phyloP scores from a whole-genome alignment of 2,329 filamentous ascomycete species.

The Diaporthe citrichinensis region DNA sequence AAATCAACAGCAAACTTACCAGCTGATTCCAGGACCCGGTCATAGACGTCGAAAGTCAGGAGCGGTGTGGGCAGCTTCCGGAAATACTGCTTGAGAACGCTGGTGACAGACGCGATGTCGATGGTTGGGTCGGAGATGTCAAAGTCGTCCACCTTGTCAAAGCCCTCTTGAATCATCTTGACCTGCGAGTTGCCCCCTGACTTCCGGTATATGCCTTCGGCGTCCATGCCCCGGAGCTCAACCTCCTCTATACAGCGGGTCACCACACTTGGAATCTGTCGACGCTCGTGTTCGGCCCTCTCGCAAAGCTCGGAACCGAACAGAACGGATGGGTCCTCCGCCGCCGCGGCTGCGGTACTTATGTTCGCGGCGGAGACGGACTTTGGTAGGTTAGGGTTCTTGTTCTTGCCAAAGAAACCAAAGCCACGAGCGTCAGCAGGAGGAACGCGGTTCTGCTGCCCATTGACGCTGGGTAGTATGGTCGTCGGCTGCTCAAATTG shows the following conservation, averaged over 20 bases:
- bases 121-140: slow-evolving; percentile 95
- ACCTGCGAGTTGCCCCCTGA: slow-evolving; percentile 93
- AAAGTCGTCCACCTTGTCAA: slow-evolving; percentile 87
- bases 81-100: slow-evolving; percentile 97
- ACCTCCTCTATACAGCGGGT: slow-evolving; percentile 97
- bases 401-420: slow-evolving; percentile 72
- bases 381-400: slow-evolving; percentile 68
- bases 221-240: slow-evolving; percentile 94
- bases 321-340: slow-evolving; percentile 72
- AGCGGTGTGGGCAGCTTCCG: slow-evolving; percentile 90
- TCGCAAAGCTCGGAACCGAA: slow-evolving; percentile 93
- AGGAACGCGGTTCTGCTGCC: slow-evolving; percentile 46
- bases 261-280: slow-evolving; percentile 90
- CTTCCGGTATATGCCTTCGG: slow-evolving; percentile 98
- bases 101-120: slow-evolving; percentile 97
- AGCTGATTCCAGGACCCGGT: slow-evolving; percentile 85
- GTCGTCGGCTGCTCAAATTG: slow-evolving; percentile 64
- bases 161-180: slow-evolving; percentile 90
- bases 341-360: slow-evolving; percentile 51
- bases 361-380: slow-evolving; percentile 61
- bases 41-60: slow-evolving; percentile 93
- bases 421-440: slow-evolving; percentile 70
- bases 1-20: slow-evolving; percentile 63
- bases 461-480: slow-evolving; percentile 41
- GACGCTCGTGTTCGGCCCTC: slow-evolving; percentile 88